phyloP scores from a whole-genome alignment of 2,329 filamentous ascomycete genomes.

The Aspergillus brunneoviolaceus region DNA sequence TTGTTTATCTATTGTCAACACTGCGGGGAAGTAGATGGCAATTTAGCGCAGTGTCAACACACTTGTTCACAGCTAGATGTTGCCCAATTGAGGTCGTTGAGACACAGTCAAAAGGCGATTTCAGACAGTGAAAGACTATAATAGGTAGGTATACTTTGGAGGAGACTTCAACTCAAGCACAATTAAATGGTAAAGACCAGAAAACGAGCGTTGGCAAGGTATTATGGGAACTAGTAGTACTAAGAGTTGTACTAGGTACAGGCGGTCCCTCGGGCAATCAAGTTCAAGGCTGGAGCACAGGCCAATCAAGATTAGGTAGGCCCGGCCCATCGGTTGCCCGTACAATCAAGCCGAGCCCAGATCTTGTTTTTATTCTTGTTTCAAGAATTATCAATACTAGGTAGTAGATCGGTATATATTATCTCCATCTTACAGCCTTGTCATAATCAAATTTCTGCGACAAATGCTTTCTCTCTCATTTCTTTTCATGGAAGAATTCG shows the following conservation, averaged over 20 bases:
- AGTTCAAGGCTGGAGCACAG: neutral
- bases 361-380: neutral
- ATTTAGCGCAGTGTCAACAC: neutral
- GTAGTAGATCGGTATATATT: too few relatives aligned
- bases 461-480: too few relatives aligned
- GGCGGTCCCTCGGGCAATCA: constrained; percentile 8
- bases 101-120: too few relatives aligned
- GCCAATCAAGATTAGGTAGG: neutral
- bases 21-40: neutral
- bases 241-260: neutral
- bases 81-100: too few relatives aligned
- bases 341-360: neutral
- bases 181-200: neutral
- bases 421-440: too few relatives aligned
- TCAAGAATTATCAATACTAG: too few relatives aligned
- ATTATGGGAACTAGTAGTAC: neutral
- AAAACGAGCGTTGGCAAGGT: neutral
- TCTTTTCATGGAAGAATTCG: too few relatives aligned
- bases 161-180: neutral
- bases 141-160: neutral
- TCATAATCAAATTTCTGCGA: too few relatives aligned
- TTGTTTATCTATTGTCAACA: neutral
- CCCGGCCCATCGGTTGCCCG: neutral
- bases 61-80: neutral
- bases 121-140: neutral